Percentiles rank a stretch among this genome's conserved stretches.
Evolutionary conservation across 345 rosid genomes (phyloP).

Genomic region (Clarkia xantiana): DNA sequence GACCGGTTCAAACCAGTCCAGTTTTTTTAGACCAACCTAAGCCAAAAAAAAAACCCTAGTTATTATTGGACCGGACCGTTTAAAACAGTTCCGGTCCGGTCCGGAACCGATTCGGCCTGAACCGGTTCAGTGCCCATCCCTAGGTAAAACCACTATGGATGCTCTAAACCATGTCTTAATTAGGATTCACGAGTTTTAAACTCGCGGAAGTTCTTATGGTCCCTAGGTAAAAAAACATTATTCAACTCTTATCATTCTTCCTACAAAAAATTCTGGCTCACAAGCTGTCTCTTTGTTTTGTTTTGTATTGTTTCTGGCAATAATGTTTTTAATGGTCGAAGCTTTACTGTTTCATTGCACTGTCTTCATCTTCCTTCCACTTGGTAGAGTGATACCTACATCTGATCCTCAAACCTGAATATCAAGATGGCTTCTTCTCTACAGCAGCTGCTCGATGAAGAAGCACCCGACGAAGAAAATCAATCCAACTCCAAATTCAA

Average conservation of each 20-base stretch:
- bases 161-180: too few species aligned
- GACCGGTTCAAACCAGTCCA: too few species aligned
- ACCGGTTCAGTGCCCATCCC: too few species aligned
- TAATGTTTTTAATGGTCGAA: background rate
- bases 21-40: too few species aligned
- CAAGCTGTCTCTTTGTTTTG: constrained; percentile 3
- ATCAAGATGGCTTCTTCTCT: constrained; percentile 23
- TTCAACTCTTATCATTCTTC: background rate
- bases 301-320: background rate
- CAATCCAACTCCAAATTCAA: background rate
- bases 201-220: too few species aligned
- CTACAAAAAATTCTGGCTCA: background rate
- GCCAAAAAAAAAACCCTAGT: too few species aligned
- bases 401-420: constrained; percentile 4
- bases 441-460: constrained; percentile 28
- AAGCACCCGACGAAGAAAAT: constrained; percentile 20
- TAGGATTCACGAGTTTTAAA: too few species aligned
- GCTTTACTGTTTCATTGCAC: background rate
- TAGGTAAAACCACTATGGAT: too few species aligned
- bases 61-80: too few species aligned
- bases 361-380: constrained; percentile 8
- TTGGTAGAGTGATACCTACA: constrained; percentile 1
- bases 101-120: too few species aligned
- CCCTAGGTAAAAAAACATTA: too few species aligned
- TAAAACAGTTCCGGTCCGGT: too few species aligned